Evolutionary conservation across 768 basidiomycete genomes (phyloP).

Genomic region (Lentinula sp.): DNA sequence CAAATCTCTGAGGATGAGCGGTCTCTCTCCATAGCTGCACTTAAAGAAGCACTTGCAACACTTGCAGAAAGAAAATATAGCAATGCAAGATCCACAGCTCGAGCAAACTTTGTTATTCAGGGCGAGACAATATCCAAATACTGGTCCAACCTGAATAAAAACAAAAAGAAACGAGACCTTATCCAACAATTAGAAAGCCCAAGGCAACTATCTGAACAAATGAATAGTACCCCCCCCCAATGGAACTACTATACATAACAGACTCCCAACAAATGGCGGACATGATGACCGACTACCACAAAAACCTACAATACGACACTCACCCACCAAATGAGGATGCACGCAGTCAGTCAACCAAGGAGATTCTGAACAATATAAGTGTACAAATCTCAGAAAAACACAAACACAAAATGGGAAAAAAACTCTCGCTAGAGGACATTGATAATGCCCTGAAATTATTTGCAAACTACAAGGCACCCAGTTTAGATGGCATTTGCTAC

Average conservation of each 20-base stretch:
- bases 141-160: constrained; percentile 12
- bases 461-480: background rate
- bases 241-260: background rate
- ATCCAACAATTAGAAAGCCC: constrained; percentile 10
- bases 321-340: background rate
- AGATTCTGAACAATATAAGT: background rate
- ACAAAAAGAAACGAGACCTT: constrained; percentile 8
- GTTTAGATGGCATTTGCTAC: constrained; percentile 12
- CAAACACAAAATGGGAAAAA: background rate
- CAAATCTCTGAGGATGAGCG: background rate
- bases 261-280: background rate
- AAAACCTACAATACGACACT: background rate
- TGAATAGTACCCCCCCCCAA: background rate
- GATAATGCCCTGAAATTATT: background rate
- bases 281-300: background rate
- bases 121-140: constrained; percentile 15
- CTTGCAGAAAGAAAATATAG: background rate
- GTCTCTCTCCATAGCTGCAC: background rate
- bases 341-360: background rate
- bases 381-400: background rate
- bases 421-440: background rate
- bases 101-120: constrained; percentile 7
- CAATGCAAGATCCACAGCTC: background rate
- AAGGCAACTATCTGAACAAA: background rate
- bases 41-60: background rate